Evolutionary conservation across 257 asterid species (phyloP).

Genomic region (Jacaranda mimosifolia): DNA sequence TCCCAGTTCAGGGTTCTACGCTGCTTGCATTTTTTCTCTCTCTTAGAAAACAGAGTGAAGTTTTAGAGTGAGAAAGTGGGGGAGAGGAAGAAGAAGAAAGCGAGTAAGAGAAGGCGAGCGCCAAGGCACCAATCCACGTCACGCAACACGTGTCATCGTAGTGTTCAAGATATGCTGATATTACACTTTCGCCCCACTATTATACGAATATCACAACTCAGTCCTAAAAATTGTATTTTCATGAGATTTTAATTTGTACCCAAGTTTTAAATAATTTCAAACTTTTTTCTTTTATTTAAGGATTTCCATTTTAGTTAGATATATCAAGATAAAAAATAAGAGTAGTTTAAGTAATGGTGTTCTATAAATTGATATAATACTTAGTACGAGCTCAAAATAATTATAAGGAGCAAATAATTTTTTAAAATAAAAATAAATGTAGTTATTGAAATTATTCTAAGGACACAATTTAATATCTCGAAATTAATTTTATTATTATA

Average conservation of each 20-base stretch:
- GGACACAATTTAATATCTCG: too few relatives aligned
- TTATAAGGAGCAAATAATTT: too few relatives aligned
- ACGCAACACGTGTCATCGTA: conserved; percentile 60
- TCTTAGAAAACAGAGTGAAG: conserved; percentile 17
- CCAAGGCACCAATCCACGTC: conserved; percentile 71
- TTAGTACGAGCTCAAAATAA: too few relatives aligned
- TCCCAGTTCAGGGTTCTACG: background rate
- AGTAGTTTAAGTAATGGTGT: too few relatives aligned
- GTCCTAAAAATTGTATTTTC: background rate
- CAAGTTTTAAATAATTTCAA: too few relatives aligned
- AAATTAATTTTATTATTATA: too few relatives aligned
- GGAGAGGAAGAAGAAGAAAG: background rate
- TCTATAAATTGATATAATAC: too few relatives aligned
- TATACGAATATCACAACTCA: background rate
- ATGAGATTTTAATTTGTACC: too few relatives aligned
- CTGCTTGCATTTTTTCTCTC: conserved; percentile 32
- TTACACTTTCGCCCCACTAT: conserved; percentile 18
- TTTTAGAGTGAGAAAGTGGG: conserved; percentile 47
- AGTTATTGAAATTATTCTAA: too few relatives aligned
- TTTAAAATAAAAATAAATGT: too few relatives aligned
- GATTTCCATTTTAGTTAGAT: too few relatives aligned
- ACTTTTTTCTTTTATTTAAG: too few relatives aligned
- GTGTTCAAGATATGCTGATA: background rate
- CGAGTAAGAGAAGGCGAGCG: conserved; percentile 41
- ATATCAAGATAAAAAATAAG: background rate